Conservation (phyloP, 257 asterid genomes). For the Solanum etuberosum region DNA sequence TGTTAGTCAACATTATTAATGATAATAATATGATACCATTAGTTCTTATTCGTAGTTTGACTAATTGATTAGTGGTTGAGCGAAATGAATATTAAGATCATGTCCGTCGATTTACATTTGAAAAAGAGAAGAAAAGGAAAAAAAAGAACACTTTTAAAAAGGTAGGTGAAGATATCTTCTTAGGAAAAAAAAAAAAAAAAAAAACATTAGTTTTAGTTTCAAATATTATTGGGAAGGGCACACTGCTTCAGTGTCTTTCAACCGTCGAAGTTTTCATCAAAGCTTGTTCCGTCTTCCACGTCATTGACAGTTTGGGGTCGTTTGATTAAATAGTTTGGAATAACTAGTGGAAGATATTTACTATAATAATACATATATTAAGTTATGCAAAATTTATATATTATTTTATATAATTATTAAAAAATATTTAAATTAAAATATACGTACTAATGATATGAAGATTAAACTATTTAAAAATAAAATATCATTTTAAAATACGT, state of each 20-base stretch:
- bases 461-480: too few relatives aligned
- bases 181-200: neutral
- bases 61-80: neutral
- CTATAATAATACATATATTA: too few relatives aligned
- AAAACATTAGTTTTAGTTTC: too few relatives aligned
- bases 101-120: neutral
- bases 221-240: neutral
- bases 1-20: neutral
- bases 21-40: neutral
- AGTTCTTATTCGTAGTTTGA: neutral
- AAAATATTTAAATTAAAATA: too few relatives aligned
- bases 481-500: too few relatives aligned
- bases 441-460: too few relatives aligned
- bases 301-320: neutral
- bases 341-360: neutral
- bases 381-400: too few relatives aligned
- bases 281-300: conserved; percentile 22
- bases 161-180: neutral
- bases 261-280: neutral
- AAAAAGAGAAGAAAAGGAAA: neutral
- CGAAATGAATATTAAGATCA: neutral
- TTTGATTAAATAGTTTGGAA: neutral
- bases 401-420: too few relatives aligned
- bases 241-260: neutral
- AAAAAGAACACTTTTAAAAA: neutral